Evolutionary conservation across 805 yeast species (phyloP).

Genomic region (Teunomyces atbi): DNA sequence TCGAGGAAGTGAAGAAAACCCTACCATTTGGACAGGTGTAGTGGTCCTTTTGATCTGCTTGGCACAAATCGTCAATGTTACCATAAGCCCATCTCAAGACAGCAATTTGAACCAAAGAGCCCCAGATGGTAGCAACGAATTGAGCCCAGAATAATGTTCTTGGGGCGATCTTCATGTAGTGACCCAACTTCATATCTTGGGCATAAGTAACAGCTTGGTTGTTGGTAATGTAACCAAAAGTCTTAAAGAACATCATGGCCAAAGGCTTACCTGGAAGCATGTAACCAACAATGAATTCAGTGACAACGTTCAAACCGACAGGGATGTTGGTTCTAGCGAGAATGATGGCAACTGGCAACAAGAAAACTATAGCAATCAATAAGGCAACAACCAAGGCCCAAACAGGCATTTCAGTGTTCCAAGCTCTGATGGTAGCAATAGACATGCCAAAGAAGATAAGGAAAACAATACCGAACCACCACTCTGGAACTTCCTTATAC

Average conservation of each 20-base stretch:
- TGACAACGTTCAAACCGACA: slow-evolving; percentile 42
- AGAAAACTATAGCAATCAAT: slow-evolving; percentile 36
- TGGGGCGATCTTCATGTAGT: slow-evolving; percentile 43
- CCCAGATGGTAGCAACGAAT: slow-evolving; percentile 43
- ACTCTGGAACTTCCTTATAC: slow-evolving; percentile 41
- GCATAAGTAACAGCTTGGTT: slow-evolving; percentile 49
- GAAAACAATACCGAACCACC: slow-evolving; percentile 38
- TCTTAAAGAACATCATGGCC: slow-evolving; percentile 48
- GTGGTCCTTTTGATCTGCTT: slow-evolving; percentile 21
- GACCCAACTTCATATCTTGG: slow-evolving; percentile 46
- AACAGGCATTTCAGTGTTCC: slow-evolving; percentile 44
- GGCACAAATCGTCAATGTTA: slow-evolving; percentile 32
- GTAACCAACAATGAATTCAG: slow-evolving; percentile 44
- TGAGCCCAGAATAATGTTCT: slow-evolving; percentile 42
- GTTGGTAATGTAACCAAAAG: slow-evolving; percentile 48
- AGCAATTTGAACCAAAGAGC: slow-evolving; percentile 38
- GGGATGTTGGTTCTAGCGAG: slow-evolving; percentile 36
- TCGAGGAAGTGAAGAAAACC: slow-evolving; percentile 43
- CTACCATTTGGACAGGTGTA: slow-evolving; percentile 44
- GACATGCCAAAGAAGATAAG: slow-evolving; percentile 33
- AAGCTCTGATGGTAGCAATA: slow-evolving; percentile 36
- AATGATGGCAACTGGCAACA: slow-evolving; percentile 41
- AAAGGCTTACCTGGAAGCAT: slow-evolving; percentile 48
- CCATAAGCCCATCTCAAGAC: slow-evolving; percentile 44
- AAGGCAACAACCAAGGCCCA: slow-evolving; percentile 41